Evolutionary conservation across 345 rosid genomes (phyloP), one percentile per base, ranked within the genome.

Genomic region (Rubroshorea leprosula): DNA sequence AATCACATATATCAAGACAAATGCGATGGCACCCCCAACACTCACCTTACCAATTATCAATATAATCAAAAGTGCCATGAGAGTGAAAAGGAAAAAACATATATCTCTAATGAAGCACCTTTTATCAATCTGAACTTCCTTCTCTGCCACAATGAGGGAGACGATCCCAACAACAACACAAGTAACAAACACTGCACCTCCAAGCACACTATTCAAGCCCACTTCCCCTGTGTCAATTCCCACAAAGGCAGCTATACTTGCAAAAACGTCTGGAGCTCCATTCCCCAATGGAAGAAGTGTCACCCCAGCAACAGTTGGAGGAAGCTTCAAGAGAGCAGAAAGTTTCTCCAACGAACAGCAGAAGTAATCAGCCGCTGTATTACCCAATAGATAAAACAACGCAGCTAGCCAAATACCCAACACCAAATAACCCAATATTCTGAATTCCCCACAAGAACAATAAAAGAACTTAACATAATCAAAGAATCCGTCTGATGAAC

Each of bases 181-280:
- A 45, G 95, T 86, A 64, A 91, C 93, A 72, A 88, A 91, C 0
- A 88, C 83, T 0, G 90, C 98, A 67, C 96, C 98, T 23, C 96
- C 96, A 69, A 88, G 61, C 46, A 91, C 95, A 13, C 98, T 88
- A 54, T 86, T 91, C 62, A 91, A 87, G 46, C 98, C 98, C 16
- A 91, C 93, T 29, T 72, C 87, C 22, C 95, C 93, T 6, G 86
- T 72, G 51, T 86, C 80, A 22, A 76, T 71, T 21, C 98, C 96
- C 44, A 86, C 68, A 53, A 91, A 88, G 21, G 98, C 86, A 31
- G 98, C 95, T 50, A 91, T 88, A 70, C 96, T 91, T 0, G 98
- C 88, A 74, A 88, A 91, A 54, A 91, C 92, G 76, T 91, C 96
- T 0, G 98, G 96, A 0, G 96, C 96, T 21, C 98, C 96, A 70